Conservation (phyloP, 768 basidiomycete genomes). For the Termitomyces sp. region DNA sequence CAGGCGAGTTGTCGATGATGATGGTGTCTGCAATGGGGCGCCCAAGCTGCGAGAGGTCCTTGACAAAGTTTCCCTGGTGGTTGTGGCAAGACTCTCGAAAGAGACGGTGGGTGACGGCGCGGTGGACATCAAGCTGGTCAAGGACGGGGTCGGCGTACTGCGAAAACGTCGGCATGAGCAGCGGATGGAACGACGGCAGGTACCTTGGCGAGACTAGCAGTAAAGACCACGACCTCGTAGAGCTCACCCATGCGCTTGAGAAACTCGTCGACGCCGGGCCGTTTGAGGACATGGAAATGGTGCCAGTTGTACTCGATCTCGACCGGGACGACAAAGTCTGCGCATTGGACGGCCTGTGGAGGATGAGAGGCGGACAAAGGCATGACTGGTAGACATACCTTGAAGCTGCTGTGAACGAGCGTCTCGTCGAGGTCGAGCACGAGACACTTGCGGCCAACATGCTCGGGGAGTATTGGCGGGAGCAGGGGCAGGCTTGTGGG, state of each 20-base stretch:
- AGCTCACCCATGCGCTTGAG: slow-evolving; percentile 96
- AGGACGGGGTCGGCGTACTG: slow-evolving; percentile 96
- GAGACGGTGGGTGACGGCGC: slow-evolving; percentile 86
- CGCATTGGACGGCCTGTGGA: slow-evolving; percentile 77
- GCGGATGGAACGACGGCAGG: slow-evolving; percentile 12
- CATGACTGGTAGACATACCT: slow-evolving; percentile 44
- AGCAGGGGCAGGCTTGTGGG: slow-evolving; percentile 79
- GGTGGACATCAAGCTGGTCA: slow-evolving; percentile 91
- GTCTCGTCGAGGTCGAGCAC: slow-evolving; percentile 98
- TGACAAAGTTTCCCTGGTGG: slow-evolving; percentile 98
- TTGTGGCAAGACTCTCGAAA: slow-evolving; percentile 98
- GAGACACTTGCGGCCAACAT: slow-evolving; percentile 90
- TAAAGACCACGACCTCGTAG: slow-evolving; percentile 97
- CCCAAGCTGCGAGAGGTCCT: slow-evolving; percentile 97
- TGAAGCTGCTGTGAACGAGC: slow-evolving; percentile 97
- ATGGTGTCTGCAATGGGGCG: slow-evolving; percentile 91
- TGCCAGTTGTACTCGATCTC: slow-evolving; percentile 99
- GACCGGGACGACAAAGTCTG: slow-evolving; percentile 97
- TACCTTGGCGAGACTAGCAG: slow-evolving; percentile 95
- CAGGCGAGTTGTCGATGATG: slow-evolving; percentile 98
- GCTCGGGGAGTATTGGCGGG: slow-evolving; percentile 73
- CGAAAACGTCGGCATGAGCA: neutral
- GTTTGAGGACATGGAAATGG: slow-evolving; percentile 98
- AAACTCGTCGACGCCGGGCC: slow-evolving; percentile 96
- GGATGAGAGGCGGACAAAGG: neutral